Evolutionary conservation across 2,329 filamentous ascomycete genomes (phyloP), one percentile per base, ranked within the genome.

Genomic region (Fusarium keratoplasticum): DNA sequence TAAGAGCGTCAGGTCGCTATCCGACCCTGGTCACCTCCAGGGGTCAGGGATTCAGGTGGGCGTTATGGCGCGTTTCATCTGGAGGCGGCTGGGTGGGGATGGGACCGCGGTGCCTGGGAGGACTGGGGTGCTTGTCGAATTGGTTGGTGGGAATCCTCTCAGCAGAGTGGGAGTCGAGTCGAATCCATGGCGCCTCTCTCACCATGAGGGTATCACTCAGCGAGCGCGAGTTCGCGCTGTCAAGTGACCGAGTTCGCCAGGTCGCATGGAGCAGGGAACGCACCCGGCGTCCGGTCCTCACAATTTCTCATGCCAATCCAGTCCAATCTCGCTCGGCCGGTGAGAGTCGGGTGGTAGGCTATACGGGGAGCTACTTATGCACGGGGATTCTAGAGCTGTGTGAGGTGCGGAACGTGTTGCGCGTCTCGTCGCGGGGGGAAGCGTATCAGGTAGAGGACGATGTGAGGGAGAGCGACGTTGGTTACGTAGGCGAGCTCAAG

Each of bases 11-110:
- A 54, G 50, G 71, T 72, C 69, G 47, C 62, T 55, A 29, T 55
- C 20, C 27, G 25, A 69, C 35, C 55, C 61, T 64, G 33, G 50
- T 29, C 61, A 40, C 27, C 27, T 50, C 33, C 62, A 63, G 64
- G 47, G 66, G 64, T 64, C 54, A 61, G 64, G 73, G 64, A 57
- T 27, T 75, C 40, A 71, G 74, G 63, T 47, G 67, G 69, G 66
- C 63, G 66, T 64, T 63, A 76, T 76, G 72, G 74, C 67, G 74
- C 55, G 74, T 76, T 76, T 76, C 74, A 76, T 29, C 58, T 42
- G 25, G 27, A 62, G 57, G 64, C 44, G 35, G 44, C 66, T 71
- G 62, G 67, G 68, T 73, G 61, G 66, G 44, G 62, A 54, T 58
- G 52, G 16, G 18, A 60, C 55, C 61, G 52, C 58, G 38, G 60